phyloP scores from a whole-genome alignment of 2,329 filamentous ascomycete genomes.

The Colletotrichum simmondsii region DNA sequence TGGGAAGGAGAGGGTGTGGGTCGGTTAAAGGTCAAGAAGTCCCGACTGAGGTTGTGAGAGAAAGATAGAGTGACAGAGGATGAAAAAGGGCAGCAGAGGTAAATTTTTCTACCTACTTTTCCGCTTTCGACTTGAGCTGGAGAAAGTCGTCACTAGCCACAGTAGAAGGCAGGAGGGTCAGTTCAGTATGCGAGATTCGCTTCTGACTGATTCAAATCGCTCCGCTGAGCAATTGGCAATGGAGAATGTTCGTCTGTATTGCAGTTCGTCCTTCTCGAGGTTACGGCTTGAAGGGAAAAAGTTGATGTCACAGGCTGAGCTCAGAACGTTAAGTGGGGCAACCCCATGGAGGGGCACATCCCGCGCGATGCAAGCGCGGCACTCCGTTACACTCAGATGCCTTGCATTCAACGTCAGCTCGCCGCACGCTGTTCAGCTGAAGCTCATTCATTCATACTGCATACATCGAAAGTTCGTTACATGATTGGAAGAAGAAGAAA shows the following conservation, averaged over 20 bases:
- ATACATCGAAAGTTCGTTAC: neutral
- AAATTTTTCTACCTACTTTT: neutral
- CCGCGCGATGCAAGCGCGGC: neutral
- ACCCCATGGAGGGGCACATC: conserved; percentile 11
- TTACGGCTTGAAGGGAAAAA: neutral
- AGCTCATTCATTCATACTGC: neutral
- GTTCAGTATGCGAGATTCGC: neutral
- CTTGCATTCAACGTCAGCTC: neutral
- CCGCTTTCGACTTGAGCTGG: neutral
- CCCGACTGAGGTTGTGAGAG: conserved; percentile 5
- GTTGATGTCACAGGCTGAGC: conserved; percentile 27
- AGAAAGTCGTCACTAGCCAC: neutral
- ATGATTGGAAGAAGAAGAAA: neutral
- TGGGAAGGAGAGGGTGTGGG: conserved; percentile 18
- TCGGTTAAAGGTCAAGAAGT: neutral
- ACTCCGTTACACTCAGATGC: neutral
- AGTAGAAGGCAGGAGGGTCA: neutral
- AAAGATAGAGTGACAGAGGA: neutral
- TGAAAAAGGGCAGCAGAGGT: neutral
- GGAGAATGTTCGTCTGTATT: neutral
- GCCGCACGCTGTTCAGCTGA: neutral
- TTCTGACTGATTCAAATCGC: neutral
- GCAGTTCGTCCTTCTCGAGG: neutral
- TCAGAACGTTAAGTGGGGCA: conserved; percentile 26
- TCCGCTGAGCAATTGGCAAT: neutral